Base-by-base conservation (phyloP, 345 rosid species). In the Pistacia vera region DNA sequence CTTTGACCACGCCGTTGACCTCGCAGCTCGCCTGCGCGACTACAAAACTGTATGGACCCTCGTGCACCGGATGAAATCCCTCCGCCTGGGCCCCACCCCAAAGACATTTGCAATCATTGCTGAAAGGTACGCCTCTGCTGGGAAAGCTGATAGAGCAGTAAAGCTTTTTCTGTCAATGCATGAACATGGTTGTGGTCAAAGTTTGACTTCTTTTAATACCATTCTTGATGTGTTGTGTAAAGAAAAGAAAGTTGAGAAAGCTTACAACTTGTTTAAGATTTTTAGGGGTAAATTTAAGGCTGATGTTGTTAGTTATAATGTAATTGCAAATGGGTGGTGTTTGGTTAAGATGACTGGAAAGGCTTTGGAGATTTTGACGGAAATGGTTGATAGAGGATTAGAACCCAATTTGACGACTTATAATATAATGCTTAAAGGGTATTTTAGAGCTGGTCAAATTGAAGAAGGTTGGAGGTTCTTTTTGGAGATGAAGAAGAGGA, bases 291-390 rank as follows among this genome's bases (percentile, higher is more conserved):
- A 86, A 79, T 95, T 93, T 74, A 75, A 78, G 81, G 94, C 87
- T 72, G 99, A 95, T 76, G 78, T 84, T 41, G 85, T 95, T 58
- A 93, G 86, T 44, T 95, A 95, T 81, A 93, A 91, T 56, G 87
- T 88, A 72, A 84, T 95, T 81, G 93, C 89, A 1, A 88, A 92
- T 81, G 98, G 99, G 17, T 92, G 98, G 98, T 93, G 99, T 77
- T 89, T 93, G 90, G 78, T 90, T 73, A 95, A 93, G 84, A 84
- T 94, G 60, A 88, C 93, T 0, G 88, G 89, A 1, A 91, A 69
- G 77, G 99, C 97, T 20, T 83, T 95, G 35, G 96, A 87, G 83
- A 81, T 88, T n/a, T 79, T 95, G 80, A 91, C 81, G 80, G 98
- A 93, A 87, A 93, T 93, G 98, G 91, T 89, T 72, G 88, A 86